Percentiles rank a stretch among this genome's conserved stretches.
Conservation (phyloP, 192 early-diverging fungal species). For the Umbelopsis ramanniana region DNA sequence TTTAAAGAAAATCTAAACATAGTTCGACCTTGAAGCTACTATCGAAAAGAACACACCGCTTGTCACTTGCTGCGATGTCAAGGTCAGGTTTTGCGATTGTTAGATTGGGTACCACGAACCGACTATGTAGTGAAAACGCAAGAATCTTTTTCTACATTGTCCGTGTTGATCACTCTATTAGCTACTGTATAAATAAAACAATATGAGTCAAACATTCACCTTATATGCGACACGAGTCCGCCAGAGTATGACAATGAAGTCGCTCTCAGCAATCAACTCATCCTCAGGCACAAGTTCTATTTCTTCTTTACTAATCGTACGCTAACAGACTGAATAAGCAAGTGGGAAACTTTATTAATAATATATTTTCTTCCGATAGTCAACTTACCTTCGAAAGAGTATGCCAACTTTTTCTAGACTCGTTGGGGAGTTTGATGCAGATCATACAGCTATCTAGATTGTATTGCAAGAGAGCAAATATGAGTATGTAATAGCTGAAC, state of each 20-base stretch:
- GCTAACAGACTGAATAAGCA: background rate
- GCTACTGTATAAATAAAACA: background rate
- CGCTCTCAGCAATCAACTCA: background rate
- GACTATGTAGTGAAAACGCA: background rate
- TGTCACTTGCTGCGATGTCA: background rate
- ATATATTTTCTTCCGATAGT: background rate
- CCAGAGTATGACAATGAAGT: background rate
- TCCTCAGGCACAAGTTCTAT: background rate
- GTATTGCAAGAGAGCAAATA: too few relatives aligned
- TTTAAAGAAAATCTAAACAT: background rate
- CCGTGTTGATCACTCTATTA: background rate
- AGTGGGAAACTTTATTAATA: background rate
- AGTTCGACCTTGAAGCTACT: background rate
- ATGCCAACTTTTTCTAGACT: background rate
- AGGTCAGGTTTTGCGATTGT: background rate
- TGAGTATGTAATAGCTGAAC: too few relatives aligned
- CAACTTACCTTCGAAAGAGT: background rate
- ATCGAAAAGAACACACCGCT: background rate
- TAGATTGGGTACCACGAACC: background rate
- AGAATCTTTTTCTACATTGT: background rate
- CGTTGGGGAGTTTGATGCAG: background rate
- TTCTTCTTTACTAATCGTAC: background rate
- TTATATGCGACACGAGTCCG: background rate
- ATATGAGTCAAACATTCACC: background rate
- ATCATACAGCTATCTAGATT: background rate